Percentiles rank a stretch among this genome's conserved stretches.
phyloP scores from a whole-genome alignment of 352 stramenopile species.

The Pythium chondricola region DNA sequence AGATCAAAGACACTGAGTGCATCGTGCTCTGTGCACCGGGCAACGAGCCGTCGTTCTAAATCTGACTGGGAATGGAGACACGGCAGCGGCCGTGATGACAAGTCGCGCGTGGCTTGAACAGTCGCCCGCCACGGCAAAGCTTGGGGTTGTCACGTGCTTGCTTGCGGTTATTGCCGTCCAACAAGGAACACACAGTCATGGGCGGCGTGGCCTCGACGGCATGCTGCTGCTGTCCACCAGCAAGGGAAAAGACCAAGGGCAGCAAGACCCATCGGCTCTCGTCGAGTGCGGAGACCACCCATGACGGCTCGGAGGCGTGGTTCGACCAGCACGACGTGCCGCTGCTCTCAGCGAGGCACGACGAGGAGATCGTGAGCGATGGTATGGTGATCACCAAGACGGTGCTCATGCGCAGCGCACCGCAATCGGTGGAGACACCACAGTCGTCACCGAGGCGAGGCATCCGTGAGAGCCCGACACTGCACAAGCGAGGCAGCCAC shows the following conservation, averaged over 20 bases:
- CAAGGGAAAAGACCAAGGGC: not conserved
- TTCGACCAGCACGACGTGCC: conserved; percentile 61
- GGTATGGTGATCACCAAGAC: conserved; percentile 44
- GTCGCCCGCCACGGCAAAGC: conserved; percentile 3
- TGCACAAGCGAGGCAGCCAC: no score
- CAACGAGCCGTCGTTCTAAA: conserved; percentile 46
- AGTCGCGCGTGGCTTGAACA: conserved; percentile 8
- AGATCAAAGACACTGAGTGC: conserved; percentile 63
- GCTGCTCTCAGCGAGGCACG: conserved; percentile 43
- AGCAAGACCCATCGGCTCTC: not conserved
- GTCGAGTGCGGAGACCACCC: not conserved
- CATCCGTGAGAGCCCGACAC: not conserved
- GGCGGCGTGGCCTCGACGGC: not conserved
- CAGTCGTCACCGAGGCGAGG: conserved; percentile 7
- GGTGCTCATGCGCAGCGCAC: conserved; percentile 41
- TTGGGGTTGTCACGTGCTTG: not conserved
- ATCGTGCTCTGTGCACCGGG: conserved; percentile 61
- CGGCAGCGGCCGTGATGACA: conserved; percentile 7
- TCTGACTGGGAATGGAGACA: no score
- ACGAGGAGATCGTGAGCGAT: conserved; percentile 21
- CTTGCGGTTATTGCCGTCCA: no score
- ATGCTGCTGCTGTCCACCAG: no score
- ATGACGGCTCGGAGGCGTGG: conserved; percentile 36
- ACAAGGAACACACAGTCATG: no score
- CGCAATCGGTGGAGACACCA: not conserved